A percentile compares a stretch with the other conserved stretches of the same genome.
phyloP scores from a whole-genome alignment of 176 grass and related monocot genomes.

The Aegilops umbellulata region DNA sequence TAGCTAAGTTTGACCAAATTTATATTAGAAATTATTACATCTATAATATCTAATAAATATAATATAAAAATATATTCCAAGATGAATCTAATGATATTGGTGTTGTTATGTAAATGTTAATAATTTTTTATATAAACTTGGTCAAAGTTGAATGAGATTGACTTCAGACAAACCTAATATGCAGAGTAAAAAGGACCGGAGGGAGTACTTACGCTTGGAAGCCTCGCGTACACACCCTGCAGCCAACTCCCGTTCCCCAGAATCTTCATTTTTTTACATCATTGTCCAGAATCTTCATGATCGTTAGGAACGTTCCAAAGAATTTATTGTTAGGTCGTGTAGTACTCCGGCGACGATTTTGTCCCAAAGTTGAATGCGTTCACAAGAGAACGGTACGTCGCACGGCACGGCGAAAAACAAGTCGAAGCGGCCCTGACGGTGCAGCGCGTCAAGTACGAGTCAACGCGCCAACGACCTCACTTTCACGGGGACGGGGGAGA shows the following conservation, averaged over 20 bases:
- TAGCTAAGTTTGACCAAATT: too few relatives aligned
- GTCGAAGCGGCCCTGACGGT: background rate
- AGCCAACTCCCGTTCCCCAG: background rate
- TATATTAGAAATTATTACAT: too few relatives aligned
- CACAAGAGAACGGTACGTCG: background rate
- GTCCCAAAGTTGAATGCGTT: constrained; percentile 16
- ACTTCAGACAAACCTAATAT: too few relatives aligned
- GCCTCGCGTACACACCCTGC: background rate
- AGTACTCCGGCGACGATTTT: background rate
- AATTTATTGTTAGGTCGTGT: background rate
- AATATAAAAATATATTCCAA: too few relatives aligned
- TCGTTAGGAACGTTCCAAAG: background rate
- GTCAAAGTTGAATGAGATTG: too few relatives aligned
- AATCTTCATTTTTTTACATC: background rate
- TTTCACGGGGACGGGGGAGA: background rate
- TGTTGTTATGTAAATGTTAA: too few relatives aligned
- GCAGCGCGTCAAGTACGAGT: constrained; percentile 24
- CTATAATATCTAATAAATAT: too few relatives aligned
- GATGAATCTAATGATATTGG: too few relatives aligned
- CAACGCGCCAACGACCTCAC: constrained; percentile 46
- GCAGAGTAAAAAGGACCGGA: too few relatives aligned
- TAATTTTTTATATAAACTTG: too few relatives aligned
- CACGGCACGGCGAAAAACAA: background rate
- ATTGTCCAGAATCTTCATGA: too few relatives aligned
- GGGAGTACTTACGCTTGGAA: constrained; percentile 29